These are phyloP conservation scores for Conringia planisiliqua DNA, from an alignment of 345 rosid species.

Conservation along the genomic window DNA sequence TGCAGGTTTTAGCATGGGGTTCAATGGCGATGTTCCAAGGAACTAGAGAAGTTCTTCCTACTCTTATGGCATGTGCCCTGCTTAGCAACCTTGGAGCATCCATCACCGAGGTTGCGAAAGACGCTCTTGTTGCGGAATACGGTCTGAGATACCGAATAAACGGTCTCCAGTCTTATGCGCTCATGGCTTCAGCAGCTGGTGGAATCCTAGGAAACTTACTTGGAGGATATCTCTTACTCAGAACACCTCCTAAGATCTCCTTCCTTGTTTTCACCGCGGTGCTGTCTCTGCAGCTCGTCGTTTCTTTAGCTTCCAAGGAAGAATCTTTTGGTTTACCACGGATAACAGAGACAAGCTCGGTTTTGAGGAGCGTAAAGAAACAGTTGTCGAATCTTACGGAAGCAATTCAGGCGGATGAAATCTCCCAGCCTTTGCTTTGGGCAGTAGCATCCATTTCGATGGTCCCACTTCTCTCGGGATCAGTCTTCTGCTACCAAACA, in stretches of 20 bases:
- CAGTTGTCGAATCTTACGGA: slow-evolving; percentile 50
- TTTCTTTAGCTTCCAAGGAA: slow-evolving; percentile 51
- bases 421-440: slow-evolving; percentile 61
- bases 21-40: slow-evolving; percentile 56
- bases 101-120: slow-evolving; percentile 77
- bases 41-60: slow-evolving; percentile 60
- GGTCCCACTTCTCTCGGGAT: slow-evolving; percentile 76
- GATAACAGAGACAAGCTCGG: slow-evolving; percentile 31
- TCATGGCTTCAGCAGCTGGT: slow-evolving; percentile 83
- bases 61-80: slow-evolving; percentile 58
- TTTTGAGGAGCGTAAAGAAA: slow-evolving; percentile 42
- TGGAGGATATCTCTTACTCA: slow-evolving; percentile 62
- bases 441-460: slow-evolving; percentile 59
- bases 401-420: slow-evolving; percentile 55
- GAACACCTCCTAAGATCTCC: slow-evolving; percentile 43
- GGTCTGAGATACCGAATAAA: slow-evolving; percentile 51
- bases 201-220: slow-evolving; percentile 78
- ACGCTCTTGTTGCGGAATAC: slow-evolving; percentile 86
- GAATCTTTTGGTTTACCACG: slow-evolving; percentile 52
- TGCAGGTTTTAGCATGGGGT: slow-evolving; percentile 91
- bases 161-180: slow-evolving; percentile 74
- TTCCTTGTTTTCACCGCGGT: slow-evolving; percentile 56
- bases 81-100: slow-evolving; percentile 86
- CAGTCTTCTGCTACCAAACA: slow-evolving; percentile 82
- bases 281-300: slow-evolving; percentile 53